Percentiles rank a stretch among this genome's conserved stretches.
Conservation (phyloP, 2,329 filamentous ascomycete species). For the Stagonosporopsis tanaceti region DNA sequence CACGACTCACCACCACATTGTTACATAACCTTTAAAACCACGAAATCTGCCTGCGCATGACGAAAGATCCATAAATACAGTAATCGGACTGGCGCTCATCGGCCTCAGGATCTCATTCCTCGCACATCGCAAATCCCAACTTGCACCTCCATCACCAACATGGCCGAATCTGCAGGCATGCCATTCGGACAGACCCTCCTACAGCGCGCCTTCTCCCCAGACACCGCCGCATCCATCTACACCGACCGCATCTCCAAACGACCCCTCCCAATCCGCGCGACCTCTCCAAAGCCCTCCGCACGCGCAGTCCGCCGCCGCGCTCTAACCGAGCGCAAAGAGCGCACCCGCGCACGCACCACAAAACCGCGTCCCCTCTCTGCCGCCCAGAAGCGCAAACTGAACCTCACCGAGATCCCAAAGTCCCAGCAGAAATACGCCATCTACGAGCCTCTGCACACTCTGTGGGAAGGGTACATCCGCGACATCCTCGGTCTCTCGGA, state of each 20-base stretch:
- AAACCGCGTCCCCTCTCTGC: slow-evolving; percentile 78
- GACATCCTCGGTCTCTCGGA: slow-evolving; percentile 74
- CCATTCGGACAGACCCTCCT: slow-evolving; percentile 66
- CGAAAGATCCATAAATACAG: too few species aligned
- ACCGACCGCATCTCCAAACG: slow-evolving; percentile 83
- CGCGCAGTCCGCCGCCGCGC: slow-evolving; percentile 57
- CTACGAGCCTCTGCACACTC: slow-evolving; percentile 76
- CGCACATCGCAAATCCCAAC: too few species aligned
- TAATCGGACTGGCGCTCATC: too few species aligned
- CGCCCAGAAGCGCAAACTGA: slow-evolving; percentile 75
- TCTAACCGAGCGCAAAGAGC: slow-evolving; percentile 55
- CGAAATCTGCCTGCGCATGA: too few species aligned
- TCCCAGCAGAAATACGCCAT: slow-evolving; percentile 74
- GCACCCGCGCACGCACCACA: slow-evolving; percentile 49
- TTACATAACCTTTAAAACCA: too few species aligned
- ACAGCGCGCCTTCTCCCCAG: slow-evolving; percentile 78
- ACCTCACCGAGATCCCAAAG: slow-evolving; percentile 77
- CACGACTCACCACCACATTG: not conserved
- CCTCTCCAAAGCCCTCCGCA: slow-evolving; percentile 68
- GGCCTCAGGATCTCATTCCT: too few species aligned
- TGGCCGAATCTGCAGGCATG: slow-evolving; percentile 24
- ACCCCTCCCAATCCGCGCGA: slow-evolving; percentile 78
- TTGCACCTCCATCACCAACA: slow-evolving; percentile 8
- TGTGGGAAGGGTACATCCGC: slow-evolving; percentile 87
- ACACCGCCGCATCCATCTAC: slow-evolving; percentile 75